Conservation (phyloP, 371 early-diverging fungal species). For the Mortierella sp. region DNA sequence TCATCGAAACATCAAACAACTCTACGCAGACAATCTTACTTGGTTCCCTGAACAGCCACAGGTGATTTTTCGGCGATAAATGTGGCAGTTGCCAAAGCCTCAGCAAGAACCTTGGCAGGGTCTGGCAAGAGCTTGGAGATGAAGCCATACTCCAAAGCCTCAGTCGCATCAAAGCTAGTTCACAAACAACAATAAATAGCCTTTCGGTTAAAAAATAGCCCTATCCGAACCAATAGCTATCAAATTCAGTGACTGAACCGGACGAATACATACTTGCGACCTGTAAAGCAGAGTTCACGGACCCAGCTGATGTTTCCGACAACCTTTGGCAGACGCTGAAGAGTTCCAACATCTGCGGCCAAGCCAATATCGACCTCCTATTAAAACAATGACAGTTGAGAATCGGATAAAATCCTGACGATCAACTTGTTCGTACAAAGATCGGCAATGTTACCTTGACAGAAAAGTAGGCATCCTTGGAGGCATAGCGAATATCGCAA, state of each 20-base stretch:
- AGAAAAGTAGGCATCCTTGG: slow-evolving; percentile 83
- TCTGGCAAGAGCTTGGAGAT: slow-evolving; percentile 77
- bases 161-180: slow-evolving; percentile 73
- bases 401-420: not conserved
- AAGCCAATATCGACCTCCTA: slow-evolving; percentile 92
- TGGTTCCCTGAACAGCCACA: slow-evolving; percentile 88
- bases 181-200: not conserved
- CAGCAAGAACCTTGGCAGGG: slow-evolving; percentile 67
- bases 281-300: slow-evolving; percentile 91
- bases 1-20: not conserved
- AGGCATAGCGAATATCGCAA: slow-evolving; percentile 91
- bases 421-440: not conserved
- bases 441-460: slow-evolving; percentile 82
- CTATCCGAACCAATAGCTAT: not conserved
- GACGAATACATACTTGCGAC: slow-evolving; percentile 67
- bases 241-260: not conserved
- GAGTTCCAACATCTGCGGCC: slow-evolving; percentile 89
- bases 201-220: not conserved
- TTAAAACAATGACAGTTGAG: not conserved
- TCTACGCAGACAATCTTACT: slow-evolving; percentile 62
- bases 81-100: slow-evolving; percentile 78
- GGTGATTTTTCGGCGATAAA: slow-evolving; percentile 93
- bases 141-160: slow-evolving; percentile 87
- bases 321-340: slow-evolving; percentile 95
- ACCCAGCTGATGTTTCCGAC: slow-evolving; percentile 93